Conservation (phyloP, 768 basidiomycete genomes). For the Leccinum broughii region DNA sequence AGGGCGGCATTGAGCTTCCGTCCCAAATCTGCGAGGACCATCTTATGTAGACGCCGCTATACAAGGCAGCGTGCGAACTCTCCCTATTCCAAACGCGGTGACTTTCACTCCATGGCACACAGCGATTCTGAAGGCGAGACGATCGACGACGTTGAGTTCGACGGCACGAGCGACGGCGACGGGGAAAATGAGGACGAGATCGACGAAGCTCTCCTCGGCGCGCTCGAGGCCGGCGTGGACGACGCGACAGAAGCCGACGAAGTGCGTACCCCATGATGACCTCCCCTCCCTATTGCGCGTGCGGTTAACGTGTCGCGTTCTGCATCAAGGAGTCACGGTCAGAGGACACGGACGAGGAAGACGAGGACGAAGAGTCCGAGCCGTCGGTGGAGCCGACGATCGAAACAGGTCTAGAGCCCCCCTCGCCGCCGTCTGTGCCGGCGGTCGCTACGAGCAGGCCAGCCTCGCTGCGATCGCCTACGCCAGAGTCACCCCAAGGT, state of each 20-base stretch:
- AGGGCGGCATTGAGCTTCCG: constrained; percentile 92
- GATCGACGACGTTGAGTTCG: constrained; percentile 60
- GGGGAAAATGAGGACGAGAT: constrained; percentile 50
- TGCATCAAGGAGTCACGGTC: constrained; percentile 50
- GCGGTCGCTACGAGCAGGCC: constrained; percentile 17
- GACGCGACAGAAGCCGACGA: constrained; percentile 73
- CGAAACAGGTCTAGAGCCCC: constrained; percentile 32
- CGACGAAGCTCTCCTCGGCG: constrained; percentile 63
- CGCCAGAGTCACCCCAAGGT: constrained; percentile 40
- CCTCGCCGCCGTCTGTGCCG: constrained; percentile 30
- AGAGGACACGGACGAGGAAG: constrained; percentile 61
- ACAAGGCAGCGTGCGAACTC: constrained; percentile 32
- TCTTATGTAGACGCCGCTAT: constrained; percentile 33
- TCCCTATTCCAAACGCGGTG: background rate
- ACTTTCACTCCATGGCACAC: constrained; percentile 40
- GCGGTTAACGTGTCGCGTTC: constrained; percentile 8
- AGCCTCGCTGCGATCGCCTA: constrained; percentile 25
- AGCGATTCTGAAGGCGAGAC: constrained; percentile 68
- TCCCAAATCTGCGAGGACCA: constrained; percentile 97
- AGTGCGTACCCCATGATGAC: constrained; percentile 42
- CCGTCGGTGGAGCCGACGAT: constrained; percentile 33
- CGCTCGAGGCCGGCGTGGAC: constrained; percentile 54
- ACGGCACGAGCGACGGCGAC: constrained; percentile 44
- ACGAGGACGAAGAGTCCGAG: constrained; percentile 51
- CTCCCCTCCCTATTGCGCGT: background rate